These are phyloP conservation scores for Aspergillus versicolor DNA, from an alignment of 2,329 filamentous ascomycete species.

Conservation along the genomic window DNA sequence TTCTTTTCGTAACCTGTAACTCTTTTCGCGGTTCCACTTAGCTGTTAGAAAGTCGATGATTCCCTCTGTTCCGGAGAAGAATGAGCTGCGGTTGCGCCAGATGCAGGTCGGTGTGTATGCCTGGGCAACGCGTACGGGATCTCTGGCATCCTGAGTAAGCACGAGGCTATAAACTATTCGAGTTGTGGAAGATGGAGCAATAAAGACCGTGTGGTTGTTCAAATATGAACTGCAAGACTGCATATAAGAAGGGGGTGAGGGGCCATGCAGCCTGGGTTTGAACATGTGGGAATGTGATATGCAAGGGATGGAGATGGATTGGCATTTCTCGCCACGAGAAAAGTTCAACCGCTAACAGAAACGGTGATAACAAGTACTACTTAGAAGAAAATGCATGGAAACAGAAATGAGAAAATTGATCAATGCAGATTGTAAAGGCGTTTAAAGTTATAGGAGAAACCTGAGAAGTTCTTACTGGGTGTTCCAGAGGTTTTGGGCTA, in stretches of 20 bases:
- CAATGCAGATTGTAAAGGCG: not conserved
- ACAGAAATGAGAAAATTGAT: not conserved
- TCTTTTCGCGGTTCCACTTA: conserved; percentile 73
- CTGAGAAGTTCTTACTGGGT: conserved; percentile 53
- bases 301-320: not conserved
- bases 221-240: no score
- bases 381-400: not conserved
- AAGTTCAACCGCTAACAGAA: not conserved
- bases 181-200: not conserved
- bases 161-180: not conserved
- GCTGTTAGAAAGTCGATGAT: conserved; percentile 67
- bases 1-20: conserved; percentile 77
- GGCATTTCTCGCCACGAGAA: not conserved
- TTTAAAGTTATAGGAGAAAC: not conserved
- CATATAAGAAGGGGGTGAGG: not conserved
- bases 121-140: conserved; percentile 64
- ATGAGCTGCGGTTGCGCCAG: conserved; percentile 75
- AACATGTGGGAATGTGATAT: not conserved
- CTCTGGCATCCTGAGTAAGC: conserved; percentile 42
- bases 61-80: conserved; percentile 66
- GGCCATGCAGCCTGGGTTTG: not conserved
- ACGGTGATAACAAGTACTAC: no score
- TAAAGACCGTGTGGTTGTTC: no score
- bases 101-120: conserved; percentile 74
- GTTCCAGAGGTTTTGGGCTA: conserved; percentile 82